These are phyloP conservation scores for Penicillium hordei DNA, from an alignment of 2,329 filamentous ascomycete species.

Conservation along the genomic window DNA sequence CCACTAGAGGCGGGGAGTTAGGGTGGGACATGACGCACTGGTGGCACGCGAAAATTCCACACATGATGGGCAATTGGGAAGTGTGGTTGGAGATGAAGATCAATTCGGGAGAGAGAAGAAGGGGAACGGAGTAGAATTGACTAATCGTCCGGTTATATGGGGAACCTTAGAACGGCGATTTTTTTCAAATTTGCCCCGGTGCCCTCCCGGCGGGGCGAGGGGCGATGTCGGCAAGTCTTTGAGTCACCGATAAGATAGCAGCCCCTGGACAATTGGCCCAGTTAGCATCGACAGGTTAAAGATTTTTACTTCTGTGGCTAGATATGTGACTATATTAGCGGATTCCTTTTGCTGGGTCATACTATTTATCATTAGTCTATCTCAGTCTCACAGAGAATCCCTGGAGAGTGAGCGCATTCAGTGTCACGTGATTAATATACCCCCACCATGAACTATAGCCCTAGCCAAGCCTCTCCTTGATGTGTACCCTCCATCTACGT, in stretches of 20 bases:
- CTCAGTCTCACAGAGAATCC: not conserved
- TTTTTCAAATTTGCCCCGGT: slow-evolving; percentile 15
- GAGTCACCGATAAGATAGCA: slow-evolving; percentile 33
- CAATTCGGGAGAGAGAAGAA: slow-evolving; percentile 13
- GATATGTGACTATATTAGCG: not conserved
- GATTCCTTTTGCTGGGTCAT: not conserved
- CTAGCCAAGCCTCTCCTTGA: not conserved
- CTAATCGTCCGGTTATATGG: slow-evolving; percentile 21
- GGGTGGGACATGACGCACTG: slow-evolving; percentile 57
- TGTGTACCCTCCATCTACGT: not conserved
- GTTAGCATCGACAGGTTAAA: not conserved
- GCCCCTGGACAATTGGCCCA: slow-evolving; percentile 48
- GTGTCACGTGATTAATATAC: not conserved
- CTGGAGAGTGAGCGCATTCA: not conserved
- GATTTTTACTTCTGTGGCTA: not conserved
- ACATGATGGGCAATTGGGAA: slow-evolving; percentile 64
- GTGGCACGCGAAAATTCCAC: slow-evolving; percentile 96
- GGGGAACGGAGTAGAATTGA: slow-evolving; percentile 17
- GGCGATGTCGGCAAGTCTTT: slow-evolving; percentile 27
- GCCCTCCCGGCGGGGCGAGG: slow-evolving; percentile 17
- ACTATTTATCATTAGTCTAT: not conserved
- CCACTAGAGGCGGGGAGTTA: slow-evolving; percentile 2
- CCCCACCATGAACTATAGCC: slow-evolving; percentile 1
- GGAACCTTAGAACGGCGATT: slow-evolving; percentile 17
- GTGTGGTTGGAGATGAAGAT: slow-evolving; percentile 6